Evolutionary conservation across 805 yeast species (phyloP), one percentile per base, ranked within the genome.

Genomic region (Ogataea siamensis): DNA sequence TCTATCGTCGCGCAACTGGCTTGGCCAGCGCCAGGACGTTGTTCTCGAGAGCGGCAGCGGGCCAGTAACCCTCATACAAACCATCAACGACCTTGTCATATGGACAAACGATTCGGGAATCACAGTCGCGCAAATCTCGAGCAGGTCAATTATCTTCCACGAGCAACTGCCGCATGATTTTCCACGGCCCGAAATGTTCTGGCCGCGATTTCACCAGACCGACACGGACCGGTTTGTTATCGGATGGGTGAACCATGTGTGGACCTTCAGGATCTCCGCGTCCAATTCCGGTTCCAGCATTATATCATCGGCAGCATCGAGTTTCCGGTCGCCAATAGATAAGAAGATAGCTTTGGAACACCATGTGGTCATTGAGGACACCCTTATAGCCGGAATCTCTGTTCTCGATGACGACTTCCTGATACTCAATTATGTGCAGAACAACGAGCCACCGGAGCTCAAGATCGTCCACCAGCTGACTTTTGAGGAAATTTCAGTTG

Each of bases 31-130:
- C 40, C 68, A 70, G 2, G 98, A 93, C 51, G 68, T 77, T 0
- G 62, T 73, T 0, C 41, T 93, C 5, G 83, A 79, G 16, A 70
- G 74, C 30, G 76, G 71, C 5, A 64, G 72, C 29, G 88, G 89
- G 0, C 81, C 95, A 0, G 77, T 93, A 5, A 80, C 87, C 6
- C 75, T 80, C 15, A 66, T 91, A 4, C 70, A 72, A 41, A 70
- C 79, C 40, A 55, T 83, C 2, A 83, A 80, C 35, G 84, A 80
- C 43, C 58, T 87, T 11, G 50, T 88, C 1, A 50, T 91, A 3
- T 88, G 96, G 94, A 78, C 88, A 70, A 84, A 83, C 54, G 95
- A 87, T 45, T 63, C 66, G 10, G 98, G 97, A 0, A 78, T 91
- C 14, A 70, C 80, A 1, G 65, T 87, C 14, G 82, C 73, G 50